These are phyloP conservation scores for Eimeria tenella DNA, from an alignment of 169 alveolate species.

Conservation along the genomic window DNA sequence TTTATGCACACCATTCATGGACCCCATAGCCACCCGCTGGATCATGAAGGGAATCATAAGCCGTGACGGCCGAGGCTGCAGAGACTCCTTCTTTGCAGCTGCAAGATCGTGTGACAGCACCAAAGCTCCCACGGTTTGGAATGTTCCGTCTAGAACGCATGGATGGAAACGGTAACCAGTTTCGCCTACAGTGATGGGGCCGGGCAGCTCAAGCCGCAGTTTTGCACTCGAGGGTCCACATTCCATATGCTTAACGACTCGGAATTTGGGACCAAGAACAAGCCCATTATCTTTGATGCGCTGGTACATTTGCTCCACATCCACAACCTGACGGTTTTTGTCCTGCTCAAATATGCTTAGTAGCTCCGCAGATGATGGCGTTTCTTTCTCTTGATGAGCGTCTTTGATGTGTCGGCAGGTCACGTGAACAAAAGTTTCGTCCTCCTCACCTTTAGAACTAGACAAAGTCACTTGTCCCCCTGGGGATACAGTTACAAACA, in stretches of 20 bases:
- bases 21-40: constrained; percentile 53
- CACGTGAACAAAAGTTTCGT: constrained; percentile 69
- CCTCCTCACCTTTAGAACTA: constrained; percentile 65
- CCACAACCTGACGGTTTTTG: constrained; percentile 37
- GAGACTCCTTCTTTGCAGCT: constrained; percentile 24
- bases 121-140: constrained; percentile 77
- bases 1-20: constrained; percentile 37
- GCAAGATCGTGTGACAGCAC: constrained; percentile 71
- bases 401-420: constrained; percentile 59
- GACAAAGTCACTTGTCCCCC: constrained; percentile 54
- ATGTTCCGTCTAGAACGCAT: constrained; percentile 72
- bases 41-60: constrained; percentile 80
- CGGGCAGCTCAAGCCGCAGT: constrained; percentile 72
- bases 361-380: constrained; percentile 18
- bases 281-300: constrained; percentile 80
- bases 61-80: not conserved
- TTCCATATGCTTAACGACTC: constrained; percentile 74
- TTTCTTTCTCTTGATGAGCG: constrained; percentile 21
- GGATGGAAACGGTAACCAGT: constrained; percentile 84
- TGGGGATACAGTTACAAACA: constrained; percentile 25
- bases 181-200: constrained; percentile 73
- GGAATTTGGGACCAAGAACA: constrained; percentile 83
- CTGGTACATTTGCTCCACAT: constrained; percentile 76
- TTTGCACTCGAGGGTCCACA: constrained; percentile 68
- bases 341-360: constrained; percentile 42